phyloP scores from a whole-genome alignment of 2,329 filamentous ascomycete species.

The Fusarium sp. region DNA sequence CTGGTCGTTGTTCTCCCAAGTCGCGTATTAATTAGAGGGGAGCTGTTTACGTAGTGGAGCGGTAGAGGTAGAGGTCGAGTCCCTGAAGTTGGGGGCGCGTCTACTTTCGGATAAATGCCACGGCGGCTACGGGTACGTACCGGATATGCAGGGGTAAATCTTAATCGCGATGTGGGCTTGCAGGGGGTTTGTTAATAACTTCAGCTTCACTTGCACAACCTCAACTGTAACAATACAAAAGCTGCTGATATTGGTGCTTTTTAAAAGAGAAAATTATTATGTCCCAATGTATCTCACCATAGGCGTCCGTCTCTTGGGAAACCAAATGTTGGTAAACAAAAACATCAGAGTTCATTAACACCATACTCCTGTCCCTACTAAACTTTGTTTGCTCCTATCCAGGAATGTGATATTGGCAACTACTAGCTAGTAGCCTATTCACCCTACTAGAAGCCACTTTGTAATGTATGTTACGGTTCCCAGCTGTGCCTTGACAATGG shows the following conservation, averaged over 20 bases:
- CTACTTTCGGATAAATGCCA: slow-evolving; percentile 47
- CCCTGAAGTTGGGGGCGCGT: slow-evolving; percentile 38
- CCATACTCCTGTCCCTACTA: slow-evolving; percentile 16
- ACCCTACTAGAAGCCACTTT: slow-evolving; percentile 6
- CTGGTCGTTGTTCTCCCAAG: slow-evolving; percentile 34
- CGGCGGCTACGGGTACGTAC: slow-evolving; percentile 38
- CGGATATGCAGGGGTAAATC: slow-evolving; percentile 22
- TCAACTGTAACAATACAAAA: slow-evolving; percentile 15
- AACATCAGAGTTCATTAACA: slow-evolving; percentile 5
- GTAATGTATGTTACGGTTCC: background rate
- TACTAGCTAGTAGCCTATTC: slow-evolving; percentile 14
- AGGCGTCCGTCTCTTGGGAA: background rate
- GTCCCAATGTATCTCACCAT: background rate
- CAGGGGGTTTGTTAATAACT: slow-evolving; percentile 11
- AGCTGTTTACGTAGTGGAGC: slow-evolving; percentile 29
- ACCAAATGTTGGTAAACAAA: slow-evolving; percentile 6
- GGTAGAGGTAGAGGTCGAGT: background rate
- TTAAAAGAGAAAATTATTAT: background rate
- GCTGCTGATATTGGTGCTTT: background rate
- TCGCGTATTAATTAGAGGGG: slow-evolving; percentile 33
- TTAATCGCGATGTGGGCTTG: slow-evolving; percentile 3
- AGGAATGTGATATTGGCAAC: slow-evolving; percentile 19
- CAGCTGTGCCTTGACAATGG: slow-evolving; percentile 3
- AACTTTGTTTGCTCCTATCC: slow-evolving; percentile 18
- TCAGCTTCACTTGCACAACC: slow-evolving; percentile 15